Evolutionary conservation across 1,284 basidiomycete species (phyloP), one percentile per base, ranked within the genome.

Genomic region (Filobasidium uniguttulatum): DNA sequence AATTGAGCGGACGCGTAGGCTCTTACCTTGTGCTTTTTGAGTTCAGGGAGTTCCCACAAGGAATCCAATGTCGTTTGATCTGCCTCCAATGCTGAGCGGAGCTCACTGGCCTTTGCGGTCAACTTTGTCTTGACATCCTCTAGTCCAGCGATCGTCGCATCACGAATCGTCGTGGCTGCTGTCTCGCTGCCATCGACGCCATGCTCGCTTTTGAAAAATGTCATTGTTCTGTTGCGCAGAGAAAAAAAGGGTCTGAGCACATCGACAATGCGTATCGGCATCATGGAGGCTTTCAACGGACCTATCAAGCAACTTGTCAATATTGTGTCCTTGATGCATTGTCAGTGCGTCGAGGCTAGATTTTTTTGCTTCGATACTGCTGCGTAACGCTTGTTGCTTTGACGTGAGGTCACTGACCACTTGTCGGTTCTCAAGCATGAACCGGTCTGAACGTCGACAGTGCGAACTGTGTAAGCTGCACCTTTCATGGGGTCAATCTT

Each of bases 241-340:
- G 37, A 40, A 4, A 28, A 20, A 28, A 23, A 43, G 25, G 3
- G n/a, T 43, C 6, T n/a, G 12, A 29, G 3, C n/a, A 3, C 25
- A 12, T 28, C 9, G 22, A 3, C 26, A 14, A 29, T 26, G 3
- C 3, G 5, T 4, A 28, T 3, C 9, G 29, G 22, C 15, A 26
- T n/a, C 3, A 43, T 22, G 20, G 23, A 12, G 36, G 23, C 36
- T n/a, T n/a, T n/a, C 36, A 19, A 38, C 36, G 19, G 3, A 43
- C 40, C 40, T 26, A 14, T 43, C 40, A 20, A 43, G 26, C 40
- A 43, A 15, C 40, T 43, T 43, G 9, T 43, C 40, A 6, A 43
- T 43, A 6, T 43, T 26, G 4, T 43, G 22, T 14, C 25, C 26
- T 20, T 43, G 15, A 20, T 43, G 19, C 26, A 28, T 43, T 12